Conservation (phyloP, 1,284 basidiomycete species). For the Moesziomyces globuligerus region DNA sequence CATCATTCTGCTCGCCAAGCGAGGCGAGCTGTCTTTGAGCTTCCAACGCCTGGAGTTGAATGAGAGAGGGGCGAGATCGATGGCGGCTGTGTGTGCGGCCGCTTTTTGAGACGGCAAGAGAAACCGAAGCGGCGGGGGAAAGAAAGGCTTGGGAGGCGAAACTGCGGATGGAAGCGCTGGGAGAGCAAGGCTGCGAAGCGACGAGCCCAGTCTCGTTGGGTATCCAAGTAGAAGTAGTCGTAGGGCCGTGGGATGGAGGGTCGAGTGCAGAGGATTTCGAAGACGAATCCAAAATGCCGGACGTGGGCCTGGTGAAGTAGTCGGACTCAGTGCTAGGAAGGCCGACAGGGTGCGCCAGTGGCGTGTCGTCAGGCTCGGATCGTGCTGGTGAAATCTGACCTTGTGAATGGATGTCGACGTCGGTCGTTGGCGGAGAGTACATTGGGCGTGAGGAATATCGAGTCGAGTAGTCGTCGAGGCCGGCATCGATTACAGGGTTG, state of each 20-base stretch:
- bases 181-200: constrained; percentile 37
- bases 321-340: constrained; percentile 9
- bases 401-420: constrained; percentile 25
- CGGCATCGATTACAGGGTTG: not conserved
- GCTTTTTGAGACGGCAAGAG: constrained; percentile 3
- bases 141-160: constrained; percentile 27
- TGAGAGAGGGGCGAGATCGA: constrained; percentile 27
- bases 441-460: constrained; percentile 8
- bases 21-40: constrained; percentile 53
- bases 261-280: not conserved
- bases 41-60: constrained; percentile 37
- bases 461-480: not conserved
- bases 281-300: not conserved
- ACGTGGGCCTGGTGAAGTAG: constrained; percentile 25
- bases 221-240: constrained; percentile 13
- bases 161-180: constrained; percentile 34
- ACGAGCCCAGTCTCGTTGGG: constrained; percentile 40
- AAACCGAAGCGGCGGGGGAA: constrained; percentile 8
- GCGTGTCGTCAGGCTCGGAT: constrained; percentile 25
- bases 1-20: constrained; percentile 56
- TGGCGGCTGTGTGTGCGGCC: constrained; percentile 11
- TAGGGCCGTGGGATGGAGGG: not conserved
- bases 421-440: constrained; percentile 54
- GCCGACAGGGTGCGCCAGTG: constrained; percentile 12
- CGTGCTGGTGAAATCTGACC: constrained; percentile 17